A percentile compares a stretch with the other conserved stretches of the same genome.
These are phyloP conservation scores for Penicillium sp. DNA, from an alignment of 2,329 filamentous ascomycete genomes.

Conservation along the genomic window DNA sequence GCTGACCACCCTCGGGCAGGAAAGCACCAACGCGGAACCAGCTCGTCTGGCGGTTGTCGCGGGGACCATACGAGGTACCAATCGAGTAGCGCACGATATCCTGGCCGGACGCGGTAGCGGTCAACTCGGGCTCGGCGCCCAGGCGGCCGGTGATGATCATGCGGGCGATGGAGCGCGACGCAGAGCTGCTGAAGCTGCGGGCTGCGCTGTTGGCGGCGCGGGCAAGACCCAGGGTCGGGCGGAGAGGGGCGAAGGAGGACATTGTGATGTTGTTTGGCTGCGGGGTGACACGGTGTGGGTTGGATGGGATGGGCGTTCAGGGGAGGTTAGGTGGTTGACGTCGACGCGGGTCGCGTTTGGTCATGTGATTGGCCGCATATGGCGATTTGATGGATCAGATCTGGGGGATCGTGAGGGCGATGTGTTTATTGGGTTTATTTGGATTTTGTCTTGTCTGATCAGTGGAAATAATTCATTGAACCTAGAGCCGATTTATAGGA, in stretches of 20 bases:
- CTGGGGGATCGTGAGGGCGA: neutral
- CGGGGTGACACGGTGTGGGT: neutral
- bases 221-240: slow-evolving; percentile 50
- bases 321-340: neutral
- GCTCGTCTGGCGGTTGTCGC: slow-evolving; percentile 72
- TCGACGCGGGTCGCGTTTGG: slow-evolving; percentile 3
- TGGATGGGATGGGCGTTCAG: neutral
- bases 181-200: slow-evolving; percentile 73
- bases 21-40: slow-evolving; percentile 85
- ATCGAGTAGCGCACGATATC: slow-evolving; percentile 77
- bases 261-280: slow-evolving; percentile 20
- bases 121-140: slow-evolving; percentile 72
- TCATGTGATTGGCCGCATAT: slow-evolving; percentile 5
- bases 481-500: too few relatives aligned
- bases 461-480: too few relatives aligned
- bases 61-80: slow-evolving; percentile 64
- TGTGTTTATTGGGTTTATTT: neutral
- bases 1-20: slow-evolving; percentile 60
- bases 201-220: slow-evolving; percentile 39
- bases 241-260: slow-evolving; percentile 52
- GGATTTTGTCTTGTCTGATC: neutral
- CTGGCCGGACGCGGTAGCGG: slow-evolving; percentile 65
- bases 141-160: slow-evolving; percentile 87
- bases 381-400: neutral
- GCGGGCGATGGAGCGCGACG: slow-evolving; percentile 64